Evolutionary conservation across 441 rosid species (phyloP).

Genomic region (Eutrema salsugineum): DNA sequence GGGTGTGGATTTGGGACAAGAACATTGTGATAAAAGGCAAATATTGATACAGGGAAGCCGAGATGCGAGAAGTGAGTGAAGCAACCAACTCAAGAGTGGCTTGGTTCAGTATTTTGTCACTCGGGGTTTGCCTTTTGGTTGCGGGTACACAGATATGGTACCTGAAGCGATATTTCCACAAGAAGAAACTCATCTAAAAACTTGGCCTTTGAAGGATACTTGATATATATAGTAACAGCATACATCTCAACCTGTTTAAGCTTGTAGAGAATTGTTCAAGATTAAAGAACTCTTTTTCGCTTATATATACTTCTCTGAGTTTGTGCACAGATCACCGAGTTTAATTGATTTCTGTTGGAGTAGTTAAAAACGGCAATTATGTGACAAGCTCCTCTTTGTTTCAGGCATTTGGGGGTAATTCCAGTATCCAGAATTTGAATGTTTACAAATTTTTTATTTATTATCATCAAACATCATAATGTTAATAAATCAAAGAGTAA

Average conservation of each 20-base stretch:
- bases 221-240: constrained; percentile 17
- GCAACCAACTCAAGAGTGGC: constrained; percentile 74
- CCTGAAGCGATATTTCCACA: constrained; percentile 57
- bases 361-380: neutral
- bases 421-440: neutral
- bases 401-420: neutral
- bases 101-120: constrained; percentile 78
- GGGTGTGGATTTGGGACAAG: neutral
- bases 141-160: constrained; percentile 64
- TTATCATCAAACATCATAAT: neutral
- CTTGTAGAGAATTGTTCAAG: constrained; percentile 17
- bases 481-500: neutral
- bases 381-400: neutral
- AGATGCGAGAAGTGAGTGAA: constrained; percentile 85
- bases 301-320: constrained; percentile 16
- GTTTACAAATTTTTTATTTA: neutral
- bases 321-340: constrained; percentile 19
- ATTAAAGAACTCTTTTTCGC: neutral
- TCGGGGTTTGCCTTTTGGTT: constrained; percentile 61
- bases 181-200: constrained; percentile 78
- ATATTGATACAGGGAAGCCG: constrained; percentile 60
- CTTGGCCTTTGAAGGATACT: neutral
- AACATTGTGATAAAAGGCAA: neutral
- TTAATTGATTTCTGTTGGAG: constrained; percentile 12
- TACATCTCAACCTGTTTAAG: constrained; percentile 13